Evolutionary conservation across 192 early-diverging fungal species (phyloP).

Genomic region (Backusella parvicylindrica): DNA sequence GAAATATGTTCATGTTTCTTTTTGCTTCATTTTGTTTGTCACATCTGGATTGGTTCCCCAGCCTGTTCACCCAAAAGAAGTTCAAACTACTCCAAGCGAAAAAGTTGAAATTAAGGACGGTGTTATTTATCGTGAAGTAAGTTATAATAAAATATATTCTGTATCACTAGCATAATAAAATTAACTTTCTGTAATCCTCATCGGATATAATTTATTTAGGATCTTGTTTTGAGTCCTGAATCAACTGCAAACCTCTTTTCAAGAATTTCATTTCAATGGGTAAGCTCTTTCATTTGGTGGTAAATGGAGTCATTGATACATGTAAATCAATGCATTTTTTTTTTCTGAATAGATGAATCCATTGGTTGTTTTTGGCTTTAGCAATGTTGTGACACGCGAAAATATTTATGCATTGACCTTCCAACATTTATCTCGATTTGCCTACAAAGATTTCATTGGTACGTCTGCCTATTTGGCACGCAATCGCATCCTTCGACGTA

Average conservation of each 20-base stretch:
- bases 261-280: slow-evolving; percentile 18
- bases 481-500: not conserved
- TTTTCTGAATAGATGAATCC: not conserved
- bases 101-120: slow-evolving; percentile 9
- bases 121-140: slow-evolving; percentile 16
- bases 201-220: not conserved
- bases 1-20: not conserved
- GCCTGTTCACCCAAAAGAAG: slow-evolving; percentile 10
- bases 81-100: not conserved
- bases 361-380: slow-evolving; percentile 1
- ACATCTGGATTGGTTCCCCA: not conserved
- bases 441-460: not conserved
- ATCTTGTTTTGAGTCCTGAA: slow-evolving; percentile 12
- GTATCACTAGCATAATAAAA: not conserved
- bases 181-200: not conserved
- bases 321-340: not conserved
- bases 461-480: not conserved
- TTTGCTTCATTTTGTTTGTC: not conserved
- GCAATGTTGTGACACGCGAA: slow-evolving; percentile 3
- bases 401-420: slow-evolving; percentile 13
- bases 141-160: not conserved
- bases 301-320: not conserved
- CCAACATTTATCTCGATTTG: not conserved
- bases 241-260: slow-evolving; percentile 14
- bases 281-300: not conserved